A percentile compares a stretch with the other conserved stretches of the same genome.
Evolutionary conservation across 177 flowering plant genomes (phyloP).

Genomic region (Vitis hybrid): DNA sequence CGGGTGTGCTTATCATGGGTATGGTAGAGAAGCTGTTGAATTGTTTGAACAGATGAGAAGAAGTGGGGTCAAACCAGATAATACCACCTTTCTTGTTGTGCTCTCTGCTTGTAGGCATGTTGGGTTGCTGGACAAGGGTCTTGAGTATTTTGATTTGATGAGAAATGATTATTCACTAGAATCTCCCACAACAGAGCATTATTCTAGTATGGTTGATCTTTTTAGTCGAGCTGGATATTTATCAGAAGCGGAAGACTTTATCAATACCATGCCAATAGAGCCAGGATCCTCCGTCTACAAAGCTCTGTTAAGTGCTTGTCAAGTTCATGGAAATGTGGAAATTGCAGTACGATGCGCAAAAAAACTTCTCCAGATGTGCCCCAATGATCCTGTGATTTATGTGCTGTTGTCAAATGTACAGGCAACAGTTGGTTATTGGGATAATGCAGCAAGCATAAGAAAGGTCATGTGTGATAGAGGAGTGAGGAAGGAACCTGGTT

Average conservation of each 20-base stretch:
- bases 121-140: slow-evolving; percentile 53
- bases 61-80: slow-evolving; percentile 35
- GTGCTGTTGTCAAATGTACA: slow-evolving; percentile 41
- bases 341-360: slow-evolving; percentile 44
- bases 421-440: slow-evolving; percentile 43
- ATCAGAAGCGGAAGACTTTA: slow-evolving; percentile 49
- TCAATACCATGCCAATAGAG: slow-evolving; percentile 41
- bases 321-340: slow-evolving; percentile 47
- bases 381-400: slow-evolving; percentile 47
- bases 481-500: slow-evolving; percentile 44
- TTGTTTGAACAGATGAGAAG: slow-evolving; percentile 51
- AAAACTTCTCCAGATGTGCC: slow-evolving; percentile 35
- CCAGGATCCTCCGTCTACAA: slow-evolving; percentile 48
- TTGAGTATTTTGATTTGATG: slow-evolving; percentile 49
- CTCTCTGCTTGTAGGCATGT: slow-evolving; percentile 67
- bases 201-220: slow-evolving; percentile 51
- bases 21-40: slow-evolving; percentile 46
- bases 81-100: slow-evolving; percentile 45
- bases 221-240: slow-evolving; percentile 55
- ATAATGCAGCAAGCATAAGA: slow-evolving; percentile 34
- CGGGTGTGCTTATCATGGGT: slow-evolving; percentile 57
- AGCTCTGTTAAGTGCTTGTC: slow-evolving; percentile 57
- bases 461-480: slow-evolving; percentile 43
- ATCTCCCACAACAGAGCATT: slow-evolving; percentile 46
- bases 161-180: slow-evolving; percentile 19